Percentiles rank a stretch among this genome's conserved stretches.
Evolutionary conservation across 352 stramenopile species (phyloP).

Genomic region (Globisporangium perplexum): DNA sequence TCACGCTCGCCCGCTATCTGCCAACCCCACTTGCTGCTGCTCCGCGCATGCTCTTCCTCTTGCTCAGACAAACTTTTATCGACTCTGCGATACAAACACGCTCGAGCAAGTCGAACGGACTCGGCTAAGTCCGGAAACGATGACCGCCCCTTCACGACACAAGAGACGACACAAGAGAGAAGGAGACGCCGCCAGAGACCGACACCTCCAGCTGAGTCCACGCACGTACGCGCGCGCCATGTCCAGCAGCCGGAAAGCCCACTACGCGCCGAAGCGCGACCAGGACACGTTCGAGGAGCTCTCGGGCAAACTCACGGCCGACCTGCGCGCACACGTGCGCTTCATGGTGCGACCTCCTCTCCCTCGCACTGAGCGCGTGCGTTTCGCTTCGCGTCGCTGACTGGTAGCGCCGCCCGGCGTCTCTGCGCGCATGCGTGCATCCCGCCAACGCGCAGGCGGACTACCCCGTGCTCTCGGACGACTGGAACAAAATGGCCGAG

Average conservation of each 20-base stretch:
- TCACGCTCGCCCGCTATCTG: too few relatives aligned
- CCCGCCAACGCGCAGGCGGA: conserved; percentile 31
- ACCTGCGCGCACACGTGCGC: conserved; percentile 83
- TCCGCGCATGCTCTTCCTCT: too few relatives aligned
- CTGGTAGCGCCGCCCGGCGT: too few relatives aligned
- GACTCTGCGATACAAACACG: too few relatives aligned
- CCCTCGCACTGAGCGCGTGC: too few relatives aligned
- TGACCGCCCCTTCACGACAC: too few relatives aligned
- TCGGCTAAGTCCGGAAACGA: too few relatives aligned
- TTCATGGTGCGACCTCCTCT: conserved; percentile 49
- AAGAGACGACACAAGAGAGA: too few relatives aligned
- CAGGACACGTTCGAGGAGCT: conserved; percentile 80
- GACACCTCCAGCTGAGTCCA: not conserved
- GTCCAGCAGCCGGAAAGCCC: conserved; percentile 44
- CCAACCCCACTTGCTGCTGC: too few relatives aligned
- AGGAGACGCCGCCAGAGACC: too few relatives aligned
- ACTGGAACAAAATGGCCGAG: conserved; percentile 87
- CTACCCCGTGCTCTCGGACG: conserved; percentile 83
- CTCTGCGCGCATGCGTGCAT: not conserved
- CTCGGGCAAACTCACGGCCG: conserved; percentile 77
- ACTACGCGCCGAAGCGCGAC: conserved; percentile 55
- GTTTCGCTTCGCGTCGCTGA: not conserved
- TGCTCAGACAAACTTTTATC: too few relatives aligned
- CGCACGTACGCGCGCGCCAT: conserved; percentile 10
- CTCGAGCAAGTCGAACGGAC: too few relatives aligned